Base-by-base conservation (phyloP, 2,329 filamentous ascomycete genomes). In the Colletotrichum sidae region DNA sequence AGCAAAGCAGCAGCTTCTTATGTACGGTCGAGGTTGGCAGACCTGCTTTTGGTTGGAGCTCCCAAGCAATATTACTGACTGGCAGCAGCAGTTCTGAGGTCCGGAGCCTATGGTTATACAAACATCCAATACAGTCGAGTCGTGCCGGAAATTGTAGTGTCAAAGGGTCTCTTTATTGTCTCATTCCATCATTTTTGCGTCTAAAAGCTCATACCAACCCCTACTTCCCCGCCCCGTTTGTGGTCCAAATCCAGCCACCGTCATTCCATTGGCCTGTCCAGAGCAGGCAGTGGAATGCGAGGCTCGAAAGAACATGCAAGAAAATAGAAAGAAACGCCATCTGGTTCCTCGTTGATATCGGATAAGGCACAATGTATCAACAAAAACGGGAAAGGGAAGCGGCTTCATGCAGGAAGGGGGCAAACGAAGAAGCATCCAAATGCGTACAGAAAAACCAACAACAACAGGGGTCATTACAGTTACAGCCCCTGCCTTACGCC, bases 401-500 rank as follows among this genome's bases (percentile, higher is more conserved):
- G 8, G 42, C n/a, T n/a, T 12, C n/a, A 42, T 34, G 15, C 33
- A 38, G 41, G 1, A 25, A 8, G 42, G 34, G 38, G 41, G 38
- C n/a, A 47, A 15, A 45, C 15, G 41, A 53, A 34, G 33, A 33
- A 60, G 38, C 46, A 56, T 57, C 59, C 63, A 49, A 63, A 54
- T 50, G 47, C 63, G 44, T 57, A 44, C 34, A 42, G 34, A 12
- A 44, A 41, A 15, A 35, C 25, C 9, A 44, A 37, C 49, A 53
- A 41, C 17, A 25, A 37, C 41, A 15, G 53, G 53, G 44, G 53
- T 63, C 63, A 66, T 66, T 63, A 66, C 35, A 65, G 52, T 66
- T 63, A 66, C 58, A 63, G 62, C 58, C 62, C 37, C 35, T 44
- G 52, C 63, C 58, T 35, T 66, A 66, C 63, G 62, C 63, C 42